phyloP scores from a whole-genome alignment of 768 basidiomycete genomes.

The Lactifluus rugatus region DNA sequence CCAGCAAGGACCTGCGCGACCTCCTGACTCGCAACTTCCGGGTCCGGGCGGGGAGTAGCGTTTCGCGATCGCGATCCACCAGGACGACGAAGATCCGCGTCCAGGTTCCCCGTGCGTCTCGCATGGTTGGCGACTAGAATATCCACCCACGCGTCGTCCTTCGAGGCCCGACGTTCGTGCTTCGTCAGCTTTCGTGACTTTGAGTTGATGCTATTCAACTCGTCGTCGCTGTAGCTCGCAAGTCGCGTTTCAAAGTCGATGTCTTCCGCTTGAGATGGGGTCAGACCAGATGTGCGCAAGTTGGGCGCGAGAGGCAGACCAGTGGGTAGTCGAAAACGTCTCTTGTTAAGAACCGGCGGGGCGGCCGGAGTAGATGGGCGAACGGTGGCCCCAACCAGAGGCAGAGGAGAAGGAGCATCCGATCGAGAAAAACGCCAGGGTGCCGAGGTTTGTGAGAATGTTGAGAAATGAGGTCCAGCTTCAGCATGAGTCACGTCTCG shows the following conservation, averaged over 20 bases:
- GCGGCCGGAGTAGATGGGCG: constrained; percentile 24
- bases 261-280: constrained; percentile 68
- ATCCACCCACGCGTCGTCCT: constrained; percentile 82
- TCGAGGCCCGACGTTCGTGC: constrained; percentile 33
- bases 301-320: constrained; percentile 43
- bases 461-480: background rate
- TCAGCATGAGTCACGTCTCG: constrained; percentile 5
- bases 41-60: constrained; percentile 41
- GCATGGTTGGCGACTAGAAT: constrained; percentile 58
- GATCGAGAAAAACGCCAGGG: background rate
- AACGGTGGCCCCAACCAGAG: background rate
- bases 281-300: constrained; percentile 38
- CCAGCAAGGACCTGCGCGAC: constrained; percentile 62
- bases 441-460: background rate
- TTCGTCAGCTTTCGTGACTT: constrained; percentile 26
- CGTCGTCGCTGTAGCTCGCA: constrained; percentile 49
- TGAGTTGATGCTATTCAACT: constrained; percentile 16
- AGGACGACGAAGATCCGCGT: constrained; percentile 31
- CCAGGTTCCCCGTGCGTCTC: constrained; percentile 47
- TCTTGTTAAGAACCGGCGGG: constrained; percentile 30
- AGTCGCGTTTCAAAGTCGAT: constrained; percentile 79
- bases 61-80: constrained; percentile 25
- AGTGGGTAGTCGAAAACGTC: constrained; percentile 50
- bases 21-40: constrained; percentile 65
- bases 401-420: constrained; percentile 1